phyloP scores from a whole-genome alignment of 2,329 filamentous ascomycete genomes.

The Fusarium nurragi region DNA sequence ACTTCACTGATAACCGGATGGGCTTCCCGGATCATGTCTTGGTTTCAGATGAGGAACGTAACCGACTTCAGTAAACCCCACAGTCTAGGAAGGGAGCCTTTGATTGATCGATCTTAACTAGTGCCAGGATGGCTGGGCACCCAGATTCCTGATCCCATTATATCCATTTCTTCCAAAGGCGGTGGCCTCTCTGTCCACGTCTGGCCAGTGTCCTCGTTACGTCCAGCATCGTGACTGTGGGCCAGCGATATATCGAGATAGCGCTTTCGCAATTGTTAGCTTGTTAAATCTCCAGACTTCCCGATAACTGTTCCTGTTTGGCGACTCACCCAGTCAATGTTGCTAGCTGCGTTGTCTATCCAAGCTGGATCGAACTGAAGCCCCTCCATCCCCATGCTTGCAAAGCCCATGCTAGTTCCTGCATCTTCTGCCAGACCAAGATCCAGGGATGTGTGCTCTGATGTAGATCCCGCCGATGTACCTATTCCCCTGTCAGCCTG shows the following conservation, averaged over 20 bases:
- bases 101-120: conserved; percentile 11
- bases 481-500: conserved; percentile 31
- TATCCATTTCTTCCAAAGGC: conserved; percentile 41
- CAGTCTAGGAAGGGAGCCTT: not conserved
- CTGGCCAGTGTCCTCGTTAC: conserved; percentile 42
- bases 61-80: conserved; percentile 1
- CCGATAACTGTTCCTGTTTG: not conserved
- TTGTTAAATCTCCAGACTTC: not conserved
- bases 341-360: conserved; percentile 46
- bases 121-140: conserved; percentile 1
- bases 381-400: conserved; percentile 32
- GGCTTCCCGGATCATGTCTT: conserved; percentile 4
- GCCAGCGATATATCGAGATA: conserved; percentile 50
- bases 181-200: conserved; percentile 46
- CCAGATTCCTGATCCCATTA: conserved; percentile 42
- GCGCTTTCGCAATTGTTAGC: conserved; percentile 39
- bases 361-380: conserved; percentile 51
- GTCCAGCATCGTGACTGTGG: conserved; percentile 45
- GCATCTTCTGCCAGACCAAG: conserved; percentile 30
- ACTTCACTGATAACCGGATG: conserved; percentile 5
- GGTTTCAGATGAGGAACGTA: conserved; percentile 4
- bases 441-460: conserved; percentile 35
- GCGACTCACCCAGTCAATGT: conserved; percentile 53
- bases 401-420: conserved; percentile 36
- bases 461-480: conserved; percentile 31